Evolutionary conservation across 2,329 filamentous ascomycete species (phyloP), one percentile per base, ranked within the genome.

Genomic region (Sphaerostilbella broomeana): DNA sequence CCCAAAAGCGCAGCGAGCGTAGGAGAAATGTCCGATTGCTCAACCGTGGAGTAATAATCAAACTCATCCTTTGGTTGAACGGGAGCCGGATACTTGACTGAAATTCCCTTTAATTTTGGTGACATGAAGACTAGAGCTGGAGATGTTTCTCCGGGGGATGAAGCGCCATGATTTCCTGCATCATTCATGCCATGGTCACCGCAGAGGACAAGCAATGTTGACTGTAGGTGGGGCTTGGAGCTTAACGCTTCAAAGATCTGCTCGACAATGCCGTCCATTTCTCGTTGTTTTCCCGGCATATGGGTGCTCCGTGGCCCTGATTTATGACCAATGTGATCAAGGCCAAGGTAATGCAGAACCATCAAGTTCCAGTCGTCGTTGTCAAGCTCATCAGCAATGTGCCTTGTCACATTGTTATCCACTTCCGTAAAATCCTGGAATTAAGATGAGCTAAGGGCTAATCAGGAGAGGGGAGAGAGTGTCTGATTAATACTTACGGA

Each of bases 131-230:
- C 75, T 8, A 98, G 67, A 12, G 92, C 92, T 0, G 92, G 84
- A 1, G 90, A 95, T 2, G 92, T 97, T 66, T 98, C 92, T 29
- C 92, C 90, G 2, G 87, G 77, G 0, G 89, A 89, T 8, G 90
- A 95, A 26, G 90, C 92, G 20, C 92, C 92, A 58, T 98, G 92
- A 51, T 97, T 97, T 3, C 92, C 92, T 15, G 86, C 92, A 52
- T 97, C 90, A 51, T 97, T 98, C 92, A 98, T 98, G n/a, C 92
- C 92, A 57, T 98, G 92, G 53, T 98, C 94, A 40, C 92, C 92
- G 41, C 83, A 87, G 6, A 98, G 65, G 3, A 98, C 80, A 31
- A 98, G 73, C 2, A 98, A 66, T 0, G 90, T 88, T 4, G 84
- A 84, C 21, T 76, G 57, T 1, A 95, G 76, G 59, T 95, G 83